These are phyloP conservation scores for Picea glauca DNA, from an alignment of 75 land plant genomes.

Conservation along the genomic window DNA sequence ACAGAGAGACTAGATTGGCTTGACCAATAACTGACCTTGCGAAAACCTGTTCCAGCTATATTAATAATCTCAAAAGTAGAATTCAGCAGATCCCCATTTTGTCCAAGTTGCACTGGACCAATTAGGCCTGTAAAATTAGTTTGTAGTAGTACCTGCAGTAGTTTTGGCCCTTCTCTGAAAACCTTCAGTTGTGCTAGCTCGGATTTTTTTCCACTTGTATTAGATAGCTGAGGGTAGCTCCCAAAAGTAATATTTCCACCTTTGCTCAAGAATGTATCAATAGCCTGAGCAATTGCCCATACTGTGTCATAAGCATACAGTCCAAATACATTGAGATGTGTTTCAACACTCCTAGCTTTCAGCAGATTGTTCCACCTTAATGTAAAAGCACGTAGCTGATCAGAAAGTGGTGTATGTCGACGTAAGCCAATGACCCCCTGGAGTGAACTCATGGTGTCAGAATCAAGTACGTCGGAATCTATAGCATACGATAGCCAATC, in stretches of 20 bases:
- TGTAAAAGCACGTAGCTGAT: constrained; percentile 13
- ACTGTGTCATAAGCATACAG: constrained; percentile 49
- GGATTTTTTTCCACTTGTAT: constrained; percentile 1
- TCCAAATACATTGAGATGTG: constrained; percentile 21
- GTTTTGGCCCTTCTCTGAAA: constrained; percentile 38
- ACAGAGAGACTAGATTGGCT: constrained; percentile 27
- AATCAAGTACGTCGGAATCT: constrained; percentile 31
- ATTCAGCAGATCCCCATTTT: constrained; percentile 15
- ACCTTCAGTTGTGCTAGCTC: constrained; percentile 19
- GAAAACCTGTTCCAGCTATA: constrained; percentile 13
- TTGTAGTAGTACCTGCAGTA: constrained; percentile 24
- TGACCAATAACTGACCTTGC: constrained; percentile 55
- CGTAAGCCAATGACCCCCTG: constrained; percentile 48
- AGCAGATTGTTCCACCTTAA: constrained; percentile 18
- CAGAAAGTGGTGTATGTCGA: constrained; percentile 26
- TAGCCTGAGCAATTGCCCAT: constrained; percentile 35
- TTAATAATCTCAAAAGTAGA: constrained; percentile 49
- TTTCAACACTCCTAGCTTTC: not conserved
- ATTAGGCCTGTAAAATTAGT: constrained; percentile 42
- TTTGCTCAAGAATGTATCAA: constrained; percentile 16
- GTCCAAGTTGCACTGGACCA: constrained; percentile 37
- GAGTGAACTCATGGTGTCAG: constrained; percentile 16
- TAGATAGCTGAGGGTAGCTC: constrained; percentile 5
- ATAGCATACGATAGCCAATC: constrained; percentile 47
- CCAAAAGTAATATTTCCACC: constrained; percentile 26